Base-by-base conservation (phyloP, 176 grass and related monocot genomes). In the sorghum (Sorghum bicolor) region DNA sequence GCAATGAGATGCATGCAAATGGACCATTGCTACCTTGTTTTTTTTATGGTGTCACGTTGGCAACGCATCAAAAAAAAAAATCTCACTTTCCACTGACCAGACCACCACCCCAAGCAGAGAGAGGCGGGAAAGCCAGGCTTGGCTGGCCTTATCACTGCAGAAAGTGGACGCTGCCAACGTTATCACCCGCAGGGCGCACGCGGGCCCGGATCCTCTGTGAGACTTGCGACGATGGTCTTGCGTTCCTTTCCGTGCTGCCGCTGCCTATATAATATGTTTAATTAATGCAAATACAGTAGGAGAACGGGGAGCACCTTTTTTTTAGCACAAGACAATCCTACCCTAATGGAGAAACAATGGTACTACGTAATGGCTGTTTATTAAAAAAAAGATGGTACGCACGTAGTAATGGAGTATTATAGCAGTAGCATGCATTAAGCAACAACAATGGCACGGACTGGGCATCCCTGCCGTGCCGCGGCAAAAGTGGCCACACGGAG, bases 11-110 rank as follows among this genome's bases (percentile, higher is more conserved):
- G 20, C 0, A 58, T 19, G 20, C 0, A n/a, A 67, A 79, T 72
- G 84, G 75, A 72, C 53, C 75, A 86, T 77, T 52, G 75, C 53
- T 64, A 63, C 67, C 79, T 70, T 74, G 33, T 14, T 64, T 53
- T n/a, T 14, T 64, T 57, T 15, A 80, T 74, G 30, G 16, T 73
- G 76, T 19, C 13, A 36, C 67, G 39, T 86, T 32, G 76, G 84
- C 76, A 50, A 86, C 67, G 16, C 43, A 47, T 52, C 0, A 52
- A 20, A 52, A 7, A 52, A 53, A 40, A 57, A 80, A 45, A 20
- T 14, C 48, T 80, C 76, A 24, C 53, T 73, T 86, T 86, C 67
- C 50, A 50, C 8, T 43, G 24, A 10, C 74, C 62, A 45, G 5
- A 10, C 24, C 57, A 0, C 74, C 62, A 47, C 5, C 5, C 24